These are phyloP conservation scores for Fomitopsis palustris DNA, from an alignment of 1,284 basidiomycete genomes.

Conservation along the genomic window DNA sequence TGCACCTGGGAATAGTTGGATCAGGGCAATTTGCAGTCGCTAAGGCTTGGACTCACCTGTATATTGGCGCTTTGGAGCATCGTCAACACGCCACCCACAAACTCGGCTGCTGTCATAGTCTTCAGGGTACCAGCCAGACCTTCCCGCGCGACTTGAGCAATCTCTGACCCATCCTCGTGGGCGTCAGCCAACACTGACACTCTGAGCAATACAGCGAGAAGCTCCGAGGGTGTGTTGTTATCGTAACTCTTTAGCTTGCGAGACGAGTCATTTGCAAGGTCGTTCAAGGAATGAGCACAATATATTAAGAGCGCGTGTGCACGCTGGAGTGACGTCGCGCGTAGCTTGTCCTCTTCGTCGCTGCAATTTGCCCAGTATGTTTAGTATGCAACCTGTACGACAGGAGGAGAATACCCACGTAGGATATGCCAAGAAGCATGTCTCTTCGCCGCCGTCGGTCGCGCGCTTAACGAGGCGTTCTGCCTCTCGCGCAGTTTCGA, in stretches of 20 bases:
- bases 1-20: slow-evolving; percentile 43
- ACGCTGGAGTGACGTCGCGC: slow-evolving; percentile 50
- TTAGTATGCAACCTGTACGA: neutral
- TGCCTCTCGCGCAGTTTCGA: slow-evolving; percentile 67
- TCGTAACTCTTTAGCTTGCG: slow-evolving; percentile 7
- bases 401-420: slow-evolving; percentile 36
- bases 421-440: slow-evolving; percentile 53
- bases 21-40: neutral
- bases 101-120: slow-evolving; percentile 66
- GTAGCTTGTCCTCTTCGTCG: slow-evolving; percentile 48
- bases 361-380: slow-evolving; percentile 36
- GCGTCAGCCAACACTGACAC: slow-evolving; percentile 35
- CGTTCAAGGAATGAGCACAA: slow-evolving; percentile 41
- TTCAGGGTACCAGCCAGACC: slow-evolving; percentile 48
- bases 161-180: slow-evolving; percentile 31
- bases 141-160: slow-evolving; percentile 44
- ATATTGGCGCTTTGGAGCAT: slow-evolving; percentile 52
- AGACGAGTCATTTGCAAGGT: slow-evolving; percentile 20
- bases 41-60: slow-evolving; percentile 32
- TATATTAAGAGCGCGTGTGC: slow-evolving; percentile 67
- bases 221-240: slow-evolving; percentile 16
- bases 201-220: slow-evolving; percentile 44
- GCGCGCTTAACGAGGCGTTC: slow-evolving; percentile 52
- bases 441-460: slow-evolving; percentile 32
- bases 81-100: slow-evolving; percentile 47